These are phyloP conservation scores for Colletotrichum plurivorum DNA, from an alignment of 2,329 filamentous ascomycete species.

Conservation along the genomic window DNA sequence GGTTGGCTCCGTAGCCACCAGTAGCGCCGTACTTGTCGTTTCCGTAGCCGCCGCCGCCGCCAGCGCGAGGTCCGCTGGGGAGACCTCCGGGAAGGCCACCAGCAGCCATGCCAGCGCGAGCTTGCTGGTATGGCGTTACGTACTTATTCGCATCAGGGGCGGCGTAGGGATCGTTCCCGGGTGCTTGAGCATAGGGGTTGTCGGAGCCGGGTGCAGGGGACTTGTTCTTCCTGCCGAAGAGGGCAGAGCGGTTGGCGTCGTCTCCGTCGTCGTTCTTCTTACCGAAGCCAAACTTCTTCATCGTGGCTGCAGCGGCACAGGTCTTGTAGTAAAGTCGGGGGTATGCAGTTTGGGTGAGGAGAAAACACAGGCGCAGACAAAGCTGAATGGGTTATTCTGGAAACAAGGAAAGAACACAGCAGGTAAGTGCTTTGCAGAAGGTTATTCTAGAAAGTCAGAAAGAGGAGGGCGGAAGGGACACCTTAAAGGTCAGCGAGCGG, in stretches of 20 bases:
- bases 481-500: slow-evolving; percentile 19
- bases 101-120: slow-evolving; percentile 48
- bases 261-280: slow-evolving; percentile 70
- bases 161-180: slow-evolving; percentile 66
- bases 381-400: slow-evolving; percentile 13
- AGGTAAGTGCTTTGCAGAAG: slow-evolving; percentile 31
- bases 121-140: slow-evolving; percentile 52
- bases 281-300: slow-evolving; percentile 74
- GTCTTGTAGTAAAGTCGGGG: slow-evolving; percentile 1
- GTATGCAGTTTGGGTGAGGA: neutral
- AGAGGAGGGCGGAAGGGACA: slow-evolving; percentile 12
- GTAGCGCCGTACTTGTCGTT: slow-evolving; percentile 66
- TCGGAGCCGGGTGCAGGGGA: slow-evolving; percentile 60
- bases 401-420: slow-evolving; percentile 23
- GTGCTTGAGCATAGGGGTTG: slow-evolving; percentile 72
- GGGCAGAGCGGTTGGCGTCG: slow-evolving; percentile 64
- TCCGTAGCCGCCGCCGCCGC: slow-evolving; percentile 61
- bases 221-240: slow-evolving; percentile 69
- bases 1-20: slow-evolving; percentile 66
- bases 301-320: slow-evolving; percentile 48
- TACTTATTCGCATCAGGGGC: slow-evolving; percentile 55
- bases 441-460: slow-evolving; percentile 24
- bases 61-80: slow-evolving; percentile 52
- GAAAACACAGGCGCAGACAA: neutral
- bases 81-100: slow-evolving; percentile 51